These are phyloP conservation scores for Kurtzmaniella quercitrusa DNA, from an alignment of 1,139 yeast species.

Conservation along the genomic window DNA sequence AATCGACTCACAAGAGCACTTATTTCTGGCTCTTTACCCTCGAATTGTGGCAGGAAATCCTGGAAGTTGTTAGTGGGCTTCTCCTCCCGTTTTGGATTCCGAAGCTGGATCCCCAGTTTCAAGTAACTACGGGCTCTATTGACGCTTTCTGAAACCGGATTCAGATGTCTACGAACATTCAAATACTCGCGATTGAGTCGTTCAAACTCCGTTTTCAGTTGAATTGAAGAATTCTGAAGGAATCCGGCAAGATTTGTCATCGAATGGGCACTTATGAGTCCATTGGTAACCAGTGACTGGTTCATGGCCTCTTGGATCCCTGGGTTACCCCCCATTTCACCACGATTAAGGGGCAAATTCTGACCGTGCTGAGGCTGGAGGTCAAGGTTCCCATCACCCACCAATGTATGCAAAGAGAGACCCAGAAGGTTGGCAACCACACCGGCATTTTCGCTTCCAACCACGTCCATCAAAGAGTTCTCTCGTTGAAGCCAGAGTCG, in stretches of 20 bases:
- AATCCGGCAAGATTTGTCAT: not conserved
- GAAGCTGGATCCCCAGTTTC: not conserved
- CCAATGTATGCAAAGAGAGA: conserved; percentile 34
- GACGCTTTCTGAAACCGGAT: conserved; percentile 65
- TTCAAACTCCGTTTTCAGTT: conserved; percentile 71
- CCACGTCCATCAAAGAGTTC: conserved; percentile 58
- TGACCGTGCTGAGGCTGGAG: not conserved
- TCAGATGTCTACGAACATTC: conserved; percentile 62
- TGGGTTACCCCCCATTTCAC: not conserved
- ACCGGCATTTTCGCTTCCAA: conserved; percentile 3
- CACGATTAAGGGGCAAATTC: not conserved
- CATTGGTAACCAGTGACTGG: not conserved
- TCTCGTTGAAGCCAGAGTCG: conserved; percentile 81
- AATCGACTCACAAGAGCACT: conserved; percentile 22
- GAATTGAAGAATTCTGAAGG: conserved; percentile 36
- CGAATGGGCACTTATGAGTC: not conserved
- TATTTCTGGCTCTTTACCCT: conserved; percentile 31
- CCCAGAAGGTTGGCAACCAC: conserved; percentile 37
- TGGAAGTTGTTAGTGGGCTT: conserved; percentile 27
- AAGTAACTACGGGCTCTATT: conserved; percentile 33
- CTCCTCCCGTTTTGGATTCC: conserved; percentile 6
- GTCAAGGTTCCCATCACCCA: conserved; percentile 1
- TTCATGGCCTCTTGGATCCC: not conserved
- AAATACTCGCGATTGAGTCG: conserved; percentile 69
- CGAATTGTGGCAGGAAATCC: conserved; percentile 30